These are phyloP conservation scores for Kazachstania taianensis DNA, from an alignment of 805 yeast species.

Conservation along the genomic window DNA sequence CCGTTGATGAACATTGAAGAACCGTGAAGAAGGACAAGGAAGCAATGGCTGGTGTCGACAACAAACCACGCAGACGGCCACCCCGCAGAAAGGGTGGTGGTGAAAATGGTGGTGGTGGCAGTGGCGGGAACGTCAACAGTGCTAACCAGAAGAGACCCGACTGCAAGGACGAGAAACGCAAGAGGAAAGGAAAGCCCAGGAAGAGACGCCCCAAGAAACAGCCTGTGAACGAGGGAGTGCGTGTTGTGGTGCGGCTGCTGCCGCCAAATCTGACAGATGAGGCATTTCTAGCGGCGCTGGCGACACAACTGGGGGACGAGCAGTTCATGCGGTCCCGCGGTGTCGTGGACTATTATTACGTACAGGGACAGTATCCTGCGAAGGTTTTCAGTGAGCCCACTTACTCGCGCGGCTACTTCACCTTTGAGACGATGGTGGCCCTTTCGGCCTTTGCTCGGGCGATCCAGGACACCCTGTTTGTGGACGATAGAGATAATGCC, in stretches of 20 bases:
- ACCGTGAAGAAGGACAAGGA: no score
- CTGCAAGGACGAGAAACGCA: background rate
- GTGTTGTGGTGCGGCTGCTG: constrained; percentile 32
- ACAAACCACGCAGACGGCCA: no score
- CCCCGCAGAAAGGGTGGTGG: constrained; percentile 5
- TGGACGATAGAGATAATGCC: constrained; percentile 24
- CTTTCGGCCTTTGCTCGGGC: constrained; percentile 26
- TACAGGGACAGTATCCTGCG: constrained; percentile 22
- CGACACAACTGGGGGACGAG: background rate
- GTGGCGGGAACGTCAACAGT: background rate
- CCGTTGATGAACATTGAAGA: no score
- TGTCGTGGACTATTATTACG: constrained; percentile 25
- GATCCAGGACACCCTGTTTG: constrained; percentile 24
- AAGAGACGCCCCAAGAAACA: background rate
- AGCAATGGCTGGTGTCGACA: no score
- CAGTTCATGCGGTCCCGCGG: constrained; percentile 22
- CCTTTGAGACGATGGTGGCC: constrained; percentile 26
- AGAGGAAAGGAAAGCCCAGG: background rate
- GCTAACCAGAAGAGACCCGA: background rate
- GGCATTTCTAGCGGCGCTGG: constrained; percentile 20
- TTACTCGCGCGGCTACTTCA: constrained; percentile 36
- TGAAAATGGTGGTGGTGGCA: background rate
- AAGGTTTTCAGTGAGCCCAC: constrained; percentile 31
- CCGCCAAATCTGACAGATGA: constrained; percentile 34
- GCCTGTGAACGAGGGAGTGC: constrained; percentile 14